A percentile compares a stretch with the other conserved stretches of the same genome.
phyloP scores from a whole-genome alignment of 345 rosid species.

The Citrus australasica region DNA sequence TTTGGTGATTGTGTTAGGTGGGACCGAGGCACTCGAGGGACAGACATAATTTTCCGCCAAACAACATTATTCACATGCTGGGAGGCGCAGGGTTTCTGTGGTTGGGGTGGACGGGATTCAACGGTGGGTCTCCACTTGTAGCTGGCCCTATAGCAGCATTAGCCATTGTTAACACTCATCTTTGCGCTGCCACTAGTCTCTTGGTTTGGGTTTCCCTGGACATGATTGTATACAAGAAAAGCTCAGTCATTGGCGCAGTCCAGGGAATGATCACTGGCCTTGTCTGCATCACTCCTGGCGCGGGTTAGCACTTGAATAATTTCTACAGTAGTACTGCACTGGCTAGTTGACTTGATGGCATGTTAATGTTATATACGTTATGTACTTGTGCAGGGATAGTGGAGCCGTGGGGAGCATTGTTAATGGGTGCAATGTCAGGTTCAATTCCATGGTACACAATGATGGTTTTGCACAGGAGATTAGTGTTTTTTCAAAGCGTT shows the following conservation, averaged over 20 bases:
- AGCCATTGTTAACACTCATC: constrained; percentile 51
- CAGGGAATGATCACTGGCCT: constrained; percentile 73
- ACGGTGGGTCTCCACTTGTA: constrained; percentile 53
- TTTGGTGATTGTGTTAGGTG: constrained; percentile 21
- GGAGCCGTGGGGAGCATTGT: constrained; percentile 54
- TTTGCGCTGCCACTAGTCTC: constrained; percentile 59
- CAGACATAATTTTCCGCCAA: constrained; percentile 61
- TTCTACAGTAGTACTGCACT: not conserved
- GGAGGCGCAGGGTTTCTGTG: constrained; percentile 66
- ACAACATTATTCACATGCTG: constrained; percentile 61
- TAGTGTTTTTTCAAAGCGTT: constrained; percentile 53
- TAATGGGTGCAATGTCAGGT: constrained; percentile 50
- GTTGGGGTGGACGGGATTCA: constrained; percentile 74
- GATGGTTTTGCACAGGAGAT: constrained; percentile 53
- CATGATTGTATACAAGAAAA: constrained; percentile 50
- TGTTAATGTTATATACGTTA: too few species aligned
- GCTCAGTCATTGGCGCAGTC: constrained; percentile 60
- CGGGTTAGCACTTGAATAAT: constrained; percentile 26
- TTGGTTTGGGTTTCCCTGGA: constrained; percentile 54
- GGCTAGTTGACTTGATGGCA: not conserved
- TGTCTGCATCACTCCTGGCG: constrained; percentile 66
- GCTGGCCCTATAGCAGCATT: constrained; percentile 33
- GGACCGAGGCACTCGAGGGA: constrained; percentile 57
- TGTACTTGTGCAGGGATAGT: constrained; percentile 36
- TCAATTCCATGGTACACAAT: constrained; percentile 60